phyloP scores from a whole-genome alignment of 768 basidiomycete genomes.

The Russula emetica region DNA sequence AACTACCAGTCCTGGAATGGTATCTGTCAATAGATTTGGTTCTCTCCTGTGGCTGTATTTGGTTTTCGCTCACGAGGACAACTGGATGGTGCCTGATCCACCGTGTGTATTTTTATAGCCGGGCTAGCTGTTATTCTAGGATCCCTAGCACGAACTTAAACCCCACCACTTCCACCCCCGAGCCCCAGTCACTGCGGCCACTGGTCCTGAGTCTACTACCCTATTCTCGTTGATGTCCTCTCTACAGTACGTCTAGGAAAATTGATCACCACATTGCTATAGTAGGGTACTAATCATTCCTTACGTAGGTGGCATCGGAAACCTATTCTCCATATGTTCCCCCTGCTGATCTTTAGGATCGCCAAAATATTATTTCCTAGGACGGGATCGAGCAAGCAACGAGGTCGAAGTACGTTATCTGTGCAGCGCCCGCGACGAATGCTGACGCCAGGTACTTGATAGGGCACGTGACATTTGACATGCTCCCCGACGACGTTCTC shows the following conservation, averaged over 20 bases:
- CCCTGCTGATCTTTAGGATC: not conserved
- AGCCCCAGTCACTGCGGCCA: too few species aligned
- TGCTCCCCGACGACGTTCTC: conserved; percentile 11
- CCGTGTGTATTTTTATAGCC: not conserved
- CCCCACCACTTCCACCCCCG: not conserved
- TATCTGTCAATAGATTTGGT: too few species aligned
- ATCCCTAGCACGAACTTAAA: not conserved
- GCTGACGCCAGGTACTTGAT: not conserved
- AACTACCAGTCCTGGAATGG: too few species aligned
- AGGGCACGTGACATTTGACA: not conserved
- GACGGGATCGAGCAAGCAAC: not conserved
- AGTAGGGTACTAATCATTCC: too few species aligned
- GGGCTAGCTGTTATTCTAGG: not conserved
- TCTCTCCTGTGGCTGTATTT: too few species aligned
- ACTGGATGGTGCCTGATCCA: too few species aligned
- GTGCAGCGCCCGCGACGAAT: too few species aligned
- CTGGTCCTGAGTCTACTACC: not conserved
- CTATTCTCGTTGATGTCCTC: not conserved
- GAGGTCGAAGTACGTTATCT: not conserved
- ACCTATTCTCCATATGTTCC: not conserved
- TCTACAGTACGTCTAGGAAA: not conserved
- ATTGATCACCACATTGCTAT: too few species aligned
- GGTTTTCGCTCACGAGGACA: too few species aligned
- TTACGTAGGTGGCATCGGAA: not conserved
- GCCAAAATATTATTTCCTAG: not conserved